Evolutionary conservation across 2,329 filamentous ascomycete species (phyloP), one percentile per base, ranked within the genome.

Genomic region (Monosporascus cannonballus): DNA sequence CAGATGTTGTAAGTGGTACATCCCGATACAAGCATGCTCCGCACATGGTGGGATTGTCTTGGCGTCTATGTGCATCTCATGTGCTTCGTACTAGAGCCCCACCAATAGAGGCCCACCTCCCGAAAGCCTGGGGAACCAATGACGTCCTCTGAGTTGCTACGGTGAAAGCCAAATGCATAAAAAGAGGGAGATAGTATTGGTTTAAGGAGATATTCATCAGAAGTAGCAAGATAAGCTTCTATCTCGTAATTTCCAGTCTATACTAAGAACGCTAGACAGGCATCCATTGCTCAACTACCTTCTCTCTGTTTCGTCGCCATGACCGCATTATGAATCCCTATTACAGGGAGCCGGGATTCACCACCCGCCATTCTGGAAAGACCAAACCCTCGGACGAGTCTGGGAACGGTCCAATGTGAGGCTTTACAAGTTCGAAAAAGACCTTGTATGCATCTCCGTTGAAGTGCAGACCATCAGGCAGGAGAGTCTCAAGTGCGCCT

Each of bases 391-490:
- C 5, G 56, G 14, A n/a, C 6, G 42, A 17, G 11, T 60, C 38
- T 67, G 66, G 42, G 57, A 69, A 71, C 34, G 71, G 64, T 2
- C 73, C 73, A 51, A 84, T 72, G 52, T 80, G 74, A n/a, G 73
- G 70, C 57, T 67, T 59, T 27, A 84, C 66, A 38, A 72, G 60
- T 9, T 76, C 71, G 58, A 73, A 82, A 49, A 85, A 74, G 48
- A 83, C 67, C 47, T 62, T 71, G 60, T 85, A 85, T 2, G 74
- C 76, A 52, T 76, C 70, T 34, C 76, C 75, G 53, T 73, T 77
- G 68, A 84, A 71, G 64, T 85, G 81, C 54, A 85, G 67, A 0
- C 81, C 81, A 55, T 84, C 81, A 3, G 77, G 74, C n/a, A 84
- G 67, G 52, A 83, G 72, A 38, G 70, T 61, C 53, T 77, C 72